A percentile compares a stretch with the other conserved stretches of the same genome.
phyloP scores from a whole-genome alignment of 163 green algal genomes.

The Chlorella variabilis region DNA sequence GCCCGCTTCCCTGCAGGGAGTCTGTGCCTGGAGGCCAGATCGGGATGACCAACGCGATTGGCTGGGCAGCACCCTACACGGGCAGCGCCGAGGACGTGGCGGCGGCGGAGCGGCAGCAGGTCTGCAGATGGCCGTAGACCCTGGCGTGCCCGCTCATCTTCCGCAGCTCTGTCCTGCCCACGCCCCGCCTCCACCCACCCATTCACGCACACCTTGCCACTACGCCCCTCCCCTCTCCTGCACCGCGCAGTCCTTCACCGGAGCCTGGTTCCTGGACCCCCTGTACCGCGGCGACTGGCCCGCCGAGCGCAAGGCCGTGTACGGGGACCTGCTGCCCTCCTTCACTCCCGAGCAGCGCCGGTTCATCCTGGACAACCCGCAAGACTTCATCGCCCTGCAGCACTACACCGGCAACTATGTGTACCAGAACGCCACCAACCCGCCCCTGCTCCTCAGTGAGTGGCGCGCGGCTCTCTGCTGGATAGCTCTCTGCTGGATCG shows the following conservation, averaged over 20 bases:
- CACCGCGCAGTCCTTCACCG: conserved; percentile 42
- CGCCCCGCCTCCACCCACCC: no score
- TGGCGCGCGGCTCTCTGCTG: no score
- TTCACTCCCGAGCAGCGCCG: conserved; percentile 15
- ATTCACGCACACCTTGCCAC: not conserved
- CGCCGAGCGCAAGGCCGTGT: not conserved
- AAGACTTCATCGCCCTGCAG: conserved; percentile 21
- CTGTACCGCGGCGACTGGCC: conserved; percentile 61
- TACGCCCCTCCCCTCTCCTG: not conserved
- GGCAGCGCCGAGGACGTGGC: conserved; percentile 39
- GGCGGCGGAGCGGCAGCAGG: conserved; percentile 48
- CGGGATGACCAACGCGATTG: conserved; percentile 56
- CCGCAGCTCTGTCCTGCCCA: not conserved
- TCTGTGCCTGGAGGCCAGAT: conserved; percentile 52
- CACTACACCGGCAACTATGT: conserved; percentile 6
- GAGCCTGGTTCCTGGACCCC: conserved; percentile 59
- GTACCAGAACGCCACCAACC: not conserved
- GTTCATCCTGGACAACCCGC: conserved; percentile 15
- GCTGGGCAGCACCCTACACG: conserved; percentile 55
- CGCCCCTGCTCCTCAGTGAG: not conserved
- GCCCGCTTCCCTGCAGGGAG: not conserved
- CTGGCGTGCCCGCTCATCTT: no score
- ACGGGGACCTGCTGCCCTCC: not conserved
- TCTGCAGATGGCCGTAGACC: no score
- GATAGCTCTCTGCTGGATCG: no score